Conservation (phyloP, 345 rosid species). For the Aegle marmelos region DNA sequence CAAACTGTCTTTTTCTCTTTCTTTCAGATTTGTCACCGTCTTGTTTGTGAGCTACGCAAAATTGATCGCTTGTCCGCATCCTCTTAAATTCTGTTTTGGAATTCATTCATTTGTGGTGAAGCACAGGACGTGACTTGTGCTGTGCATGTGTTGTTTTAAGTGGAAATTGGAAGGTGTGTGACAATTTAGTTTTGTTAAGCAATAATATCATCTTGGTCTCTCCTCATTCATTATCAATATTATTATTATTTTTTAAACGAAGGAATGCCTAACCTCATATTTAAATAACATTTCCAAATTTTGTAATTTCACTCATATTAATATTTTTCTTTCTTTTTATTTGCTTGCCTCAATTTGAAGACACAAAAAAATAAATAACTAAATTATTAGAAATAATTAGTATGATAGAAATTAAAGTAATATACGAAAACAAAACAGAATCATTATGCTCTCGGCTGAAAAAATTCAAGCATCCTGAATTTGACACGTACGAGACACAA, state of each 20-base stretch:
- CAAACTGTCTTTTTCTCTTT: not conserved
- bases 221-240: not conserved
- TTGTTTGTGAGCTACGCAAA: constrained; percentile 26
- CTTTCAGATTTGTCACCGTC: not conserved
- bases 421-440: not conserved
- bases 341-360: not conserved
- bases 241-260: too few species aligned
- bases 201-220: not conserved
- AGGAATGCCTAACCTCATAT: not conserved
- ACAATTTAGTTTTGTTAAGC: not conserved
- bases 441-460: too few species aligned
- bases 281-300: not conserved
- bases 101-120: not conserved
- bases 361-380: too few species aligned
- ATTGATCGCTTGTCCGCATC: constrained; percentile 20
- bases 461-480: too few species aligned
- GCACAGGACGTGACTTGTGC: too few species aligned
- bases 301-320: not conserved
- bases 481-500: too few species aligned
- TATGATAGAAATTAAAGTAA: not conserved
- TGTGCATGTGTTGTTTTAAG: not conserved
- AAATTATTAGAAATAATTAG: not conserved
- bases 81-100: not conserved
- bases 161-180: not conserved
- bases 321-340: not conserved